Conservation (phyloP, 2,329 filamentous ascomycete genomes). For the Aspergillus hiratsukae region DNA sequence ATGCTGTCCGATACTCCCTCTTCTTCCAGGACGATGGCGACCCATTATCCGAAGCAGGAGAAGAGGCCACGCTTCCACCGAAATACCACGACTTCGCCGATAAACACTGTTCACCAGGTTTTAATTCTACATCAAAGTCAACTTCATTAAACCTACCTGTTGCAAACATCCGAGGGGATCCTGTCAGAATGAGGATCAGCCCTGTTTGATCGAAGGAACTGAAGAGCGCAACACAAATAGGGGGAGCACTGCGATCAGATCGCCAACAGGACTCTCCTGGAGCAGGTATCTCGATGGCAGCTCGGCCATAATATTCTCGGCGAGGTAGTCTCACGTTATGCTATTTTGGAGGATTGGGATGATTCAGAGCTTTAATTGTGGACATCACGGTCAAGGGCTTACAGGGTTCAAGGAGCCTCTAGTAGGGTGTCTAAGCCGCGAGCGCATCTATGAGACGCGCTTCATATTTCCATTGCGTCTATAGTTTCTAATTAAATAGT, state of each 20-base stretch:
- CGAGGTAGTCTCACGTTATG: constrained; percentile 10
- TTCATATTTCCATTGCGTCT: neutral
- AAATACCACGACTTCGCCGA: too few species aligned
- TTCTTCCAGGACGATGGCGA: too few species aligned
- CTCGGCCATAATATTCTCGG: constrained; percentile 16
- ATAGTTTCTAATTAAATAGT: neutral
- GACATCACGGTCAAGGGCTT: constrained; percentile 1
- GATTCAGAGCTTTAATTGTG: neutral
- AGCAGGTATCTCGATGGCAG: constrained; percentile 5
- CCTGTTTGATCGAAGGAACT: constrained; percentile 7
- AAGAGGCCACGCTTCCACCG: neutral
- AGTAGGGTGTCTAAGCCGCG: neutral
- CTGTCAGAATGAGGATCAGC: neutral
- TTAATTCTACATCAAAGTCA: too few species aligned
- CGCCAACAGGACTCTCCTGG: neutral
- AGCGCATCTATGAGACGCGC: neutral
- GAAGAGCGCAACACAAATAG: constrained; percentile 4
- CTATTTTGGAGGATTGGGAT: constrained; percentile 6
- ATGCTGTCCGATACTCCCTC: too few species aligned
- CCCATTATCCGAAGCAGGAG: too few species aligned
- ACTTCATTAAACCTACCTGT: too few species aligned
- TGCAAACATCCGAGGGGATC: too few species aligned
- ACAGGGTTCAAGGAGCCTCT: constrained; percentile 3
- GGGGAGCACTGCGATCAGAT: neutral
- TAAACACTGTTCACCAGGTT: too few species aligned